phyloP scores from a whole-genome alignment of 2,329 filamentous ascomycete genomes.

The Dothistroma septosporum region DNA sequence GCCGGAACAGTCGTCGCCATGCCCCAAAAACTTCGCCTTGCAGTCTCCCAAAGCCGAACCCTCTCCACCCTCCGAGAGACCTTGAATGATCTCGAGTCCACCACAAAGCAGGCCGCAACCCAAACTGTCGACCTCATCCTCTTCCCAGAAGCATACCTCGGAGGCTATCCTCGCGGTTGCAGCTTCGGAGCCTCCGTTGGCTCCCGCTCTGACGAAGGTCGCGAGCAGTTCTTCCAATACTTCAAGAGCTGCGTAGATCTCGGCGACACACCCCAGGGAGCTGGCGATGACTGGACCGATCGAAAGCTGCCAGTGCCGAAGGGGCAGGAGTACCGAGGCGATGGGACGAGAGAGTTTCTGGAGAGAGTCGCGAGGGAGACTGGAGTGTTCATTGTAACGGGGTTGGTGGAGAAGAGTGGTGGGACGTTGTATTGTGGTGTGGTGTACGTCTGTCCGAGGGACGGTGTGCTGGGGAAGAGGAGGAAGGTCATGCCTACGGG shows the following conservation, averaged over 20 bases:
- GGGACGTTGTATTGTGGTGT: constrained; percentile 81
- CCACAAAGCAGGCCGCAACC: constrained; percentile 61
- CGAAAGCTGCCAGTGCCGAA: constrained; percentile 53
- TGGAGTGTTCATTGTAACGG: constrained; percentile 76
- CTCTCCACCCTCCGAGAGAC: constrained; percentile 53
- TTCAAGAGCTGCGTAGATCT: constrained; percentile 76
- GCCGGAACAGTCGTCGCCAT: constrained; percentile 3
- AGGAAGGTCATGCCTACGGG: constrained; percentile 92
- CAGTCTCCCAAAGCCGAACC: constrained; percentile 48
- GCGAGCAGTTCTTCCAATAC: constrained; percentile 78
- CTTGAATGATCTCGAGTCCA: constrained; percentile 59
- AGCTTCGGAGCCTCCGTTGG: constrained; percentile 74
- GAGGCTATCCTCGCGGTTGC: constrained; percentile 82
- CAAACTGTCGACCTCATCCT: constrained; percentile 65
- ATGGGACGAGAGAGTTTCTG: constrained; percentile 74
- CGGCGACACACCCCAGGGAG: constrained; percentile 70
- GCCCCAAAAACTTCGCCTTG: constrained; percentile 45
- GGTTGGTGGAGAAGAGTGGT: constrained; percentile 72
- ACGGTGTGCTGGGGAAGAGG: constrained; percentile 75
- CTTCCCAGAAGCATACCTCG: constrained; percentile 88
- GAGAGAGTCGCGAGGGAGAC: constrained; percentile 72
- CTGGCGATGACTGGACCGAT: constrained; percentile 67
- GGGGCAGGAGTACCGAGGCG: constrained; percentile 53
- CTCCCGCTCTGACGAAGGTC: constrained; percentile 60
- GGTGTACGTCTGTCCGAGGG: constrained; percentile 72